Conservation (phyloP, 768 basidiomycete genomes). For the Clathrus columnatus region DNA sequence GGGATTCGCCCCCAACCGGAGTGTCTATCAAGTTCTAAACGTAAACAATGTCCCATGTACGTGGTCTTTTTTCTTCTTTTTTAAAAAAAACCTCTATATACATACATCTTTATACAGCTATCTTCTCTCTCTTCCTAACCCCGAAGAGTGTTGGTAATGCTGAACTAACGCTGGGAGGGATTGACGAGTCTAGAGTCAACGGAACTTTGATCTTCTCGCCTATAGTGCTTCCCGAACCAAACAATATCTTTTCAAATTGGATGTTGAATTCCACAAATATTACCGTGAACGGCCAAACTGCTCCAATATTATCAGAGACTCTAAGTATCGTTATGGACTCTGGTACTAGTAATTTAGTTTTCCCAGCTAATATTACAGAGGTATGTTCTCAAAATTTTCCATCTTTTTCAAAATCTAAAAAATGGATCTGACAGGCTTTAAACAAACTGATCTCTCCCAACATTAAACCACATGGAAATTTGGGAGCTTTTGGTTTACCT, state of each 20-base stretch:
- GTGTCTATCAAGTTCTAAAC: slow-evolving; percentile 41
- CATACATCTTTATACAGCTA: slow-evolving; percentile 19
- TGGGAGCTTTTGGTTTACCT: slow-evolving; percentile 47
- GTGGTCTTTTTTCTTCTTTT: background rate
- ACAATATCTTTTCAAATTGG: slow-evolving; percentile 25
- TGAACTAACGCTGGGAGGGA: slow-evolving; percentile 46
- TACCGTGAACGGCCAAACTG: slow-evolving; percentile 46
- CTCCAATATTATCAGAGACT: slow-evolving; percentile 28
- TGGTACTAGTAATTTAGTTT: slow-evolving; percentile 52
- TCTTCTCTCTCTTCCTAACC: slow-evolving; percentile 45
- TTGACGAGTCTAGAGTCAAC: slow-evolving; percentile 42
- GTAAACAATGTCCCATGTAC: slow-evolving; percentile 42
- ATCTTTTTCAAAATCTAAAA: background rate
- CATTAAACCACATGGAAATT: slow-evolving; percentile 38
- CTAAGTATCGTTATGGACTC: slow-evolving; percentile 46
- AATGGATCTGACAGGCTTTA: slow-evolving; percentile 38
- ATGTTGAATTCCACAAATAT: slow-evolving; percentile 35
- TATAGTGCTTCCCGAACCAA: slow-evolving; percentile 26
- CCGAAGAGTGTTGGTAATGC: slow-evolving; percentile 39
- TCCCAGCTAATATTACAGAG: slow-evolving; percentile 38
- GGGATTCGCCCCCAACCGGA: slow-evolving; percentile 41
- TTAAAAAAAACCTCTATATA: no score
- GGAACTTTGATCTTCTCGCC: slow-evolving; percentile 27
- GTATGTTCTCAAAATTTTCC: slow-evolving; percentile 19
- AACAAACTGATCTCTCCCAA: slow-evolving; percentile 49